Conservation (phyloP, 495 filamentous ascomycete species). For the Symbiotaphrina buchneri region DNA sequence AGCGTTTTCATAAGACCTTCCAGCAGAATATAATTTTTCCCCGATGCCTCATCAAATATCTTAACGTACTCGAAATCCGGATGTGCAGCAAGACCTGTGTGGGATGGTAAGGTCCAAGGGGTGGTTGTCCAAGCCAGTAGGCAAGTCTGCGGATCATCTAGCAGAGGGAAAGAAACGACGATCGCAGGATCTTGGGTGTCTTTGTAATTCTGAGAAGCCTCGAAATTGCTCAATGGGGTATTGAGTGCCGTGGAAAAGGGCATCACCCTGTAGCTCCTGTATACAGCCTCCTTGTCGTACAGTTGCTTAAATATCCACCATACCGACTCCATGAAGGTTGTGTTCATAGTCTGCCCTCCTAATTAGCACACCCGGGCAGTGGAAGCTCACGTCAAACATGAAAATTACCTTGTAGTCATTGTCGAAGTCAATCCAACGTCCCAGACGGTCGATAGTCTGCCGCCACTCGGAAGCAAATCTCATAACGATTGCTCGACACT, state of each 20-base stretch:
- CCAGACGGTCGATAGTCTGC: conserved; percentile 67
- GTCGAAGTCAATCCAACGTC: conserved; percentile 97
- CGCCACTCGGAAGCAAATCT: conserved; percentile 78
- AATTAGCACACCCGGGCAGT: neutral
- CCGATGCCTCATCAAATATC: conserved; percentile 59
- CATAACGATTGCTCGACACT: conserved; percentile 92
- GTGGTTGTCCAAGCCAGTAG: conserved; percentile 90
- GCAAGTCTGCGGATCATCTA: conserved; percentile 49
- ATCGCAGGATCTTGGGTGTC: conserved; percentile 86
- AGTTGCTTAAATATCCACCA: conserved; percentile 97
- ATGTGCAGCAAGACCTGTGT: conserved; percentile 59
- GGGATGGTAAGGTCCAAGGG: conserved; percentile 84
- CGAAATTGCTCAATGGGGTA: conserved; percentile 83
- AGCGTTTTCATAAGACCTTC: conserved; percentile 67
- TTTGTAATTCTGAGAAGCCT: conserved; percentile 86
- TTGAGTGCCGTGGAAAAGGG: conserved; percentile 83
- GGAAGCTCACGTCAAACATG: neutral
- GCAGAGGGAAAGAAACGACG: conserved; percentile 68
- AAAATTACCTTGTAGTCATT: conserved; percentile 74
- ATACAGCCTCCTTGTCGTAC: conserved; percentile 72
- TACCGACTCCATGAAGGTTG: conserved; percentile 82
- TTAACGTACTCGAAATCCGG: conserved; percentile 90
- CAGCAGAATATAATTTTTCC: conserved; percentile 71
- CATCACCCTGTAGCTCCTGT: conserved; percentile 80
- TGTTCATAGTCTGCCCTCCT: conserved; percentile 55